phyloP scores from a whole-genome alignment of 2,329 filamentous ascomycete species.

The Beauveria bassiana region DNA sequence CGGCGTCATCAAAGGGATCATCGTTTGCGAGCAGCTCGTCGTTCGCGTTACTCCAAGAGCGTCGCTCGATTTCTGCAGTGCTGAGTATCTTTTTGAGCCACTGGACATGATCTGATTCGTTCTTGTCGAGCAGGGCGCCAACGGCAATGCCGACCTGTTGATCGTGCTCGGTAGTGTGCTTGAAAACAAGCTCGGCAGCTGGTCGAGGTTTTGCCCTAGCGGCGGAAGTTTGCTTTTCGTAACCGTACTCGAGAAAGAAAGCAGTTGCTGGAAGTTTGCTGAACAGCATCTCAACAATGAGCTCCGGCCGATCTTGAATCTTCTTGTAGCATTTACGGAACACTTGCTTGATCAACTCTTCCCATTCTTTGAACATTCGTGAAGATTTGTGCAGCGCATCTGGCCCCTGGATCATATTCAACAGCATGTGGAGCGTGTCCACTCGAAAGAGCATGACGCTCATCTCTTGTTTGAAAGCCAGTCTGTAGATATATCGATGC shows the following conservation, averaged over 20 bases:
- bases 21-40: slow-evolving; percentile 43
- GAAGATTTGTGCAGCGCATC: slow-evolving; percentile 62
- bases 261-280: slow-evolving; percentile 80
- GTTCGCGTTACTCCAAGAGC: slow-evolving; percentile 68
- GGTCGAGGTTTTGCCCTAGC: slow-evolving; percentile 54
- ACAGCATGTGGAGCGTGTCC: slow-evolving; percentile 81
- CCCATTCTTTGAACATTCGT: slow-evolving; percentile 77
- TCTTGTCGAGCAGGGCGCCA: slow-evolving; percentile 70
- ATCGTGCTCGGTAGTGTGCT: slow-evolving; percentile 57
- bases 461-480: slow-evolving; percentile 92
- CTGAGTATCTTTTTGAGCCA: slow-evolving; percentile 73
- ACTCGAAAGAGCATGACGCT: slow-evolving; percentile 81
- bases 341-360: slow-evolving; percentile 78
- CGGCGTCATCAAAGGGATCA: slow-evolving; percentile 26
- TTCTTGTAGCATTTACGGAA: slow-evolving; percentile 76
- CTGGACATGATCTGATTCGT: slow-evolving; percentile 63
- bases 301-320: slow-evolving; percentile 73
- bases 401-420: slow-evolving; percentile 87
- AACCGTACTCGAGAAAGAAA: slow-evolving; percentile 84
- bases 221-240: slow-evolving; percentile 71
- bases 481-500: slow-evolving; percentile 88
- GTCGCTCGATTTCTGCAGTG: slow-evolving; percentile 63
- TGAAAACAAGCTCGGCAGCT: slow-evolving; percentile 78
- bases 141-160: slow-evolving; percentile 75
- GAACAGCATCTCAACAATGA: slow-evolving; percentile 89